Evolutionary conservation across 164 flowering plant species (phyloP).

Genomic region (Euptelea pleiosperma): DNA sequence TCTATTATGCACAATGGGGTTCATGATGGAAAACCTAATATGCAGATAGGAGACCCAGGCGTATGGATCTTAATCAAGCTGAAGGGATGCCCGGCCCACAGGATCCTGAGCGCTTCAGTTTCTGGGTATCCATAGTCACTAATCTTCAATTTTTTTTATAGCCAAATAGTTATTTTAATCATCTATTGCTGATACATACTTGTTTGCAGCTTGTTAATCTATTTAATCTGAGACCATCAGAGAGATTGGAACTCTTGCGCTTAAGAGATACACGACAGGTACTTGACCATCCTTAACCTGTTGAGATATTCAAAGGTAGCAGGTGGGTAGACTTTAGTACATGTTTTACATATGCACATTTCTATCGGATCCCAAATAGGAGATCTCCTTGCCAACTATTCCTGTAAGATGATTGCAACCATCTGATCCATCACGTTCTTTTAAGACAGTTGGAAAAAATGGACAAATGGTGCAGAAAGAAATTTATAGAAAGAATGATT

Average conservation of each 20-base stretch:
- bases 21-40: conserved; percentile 6
- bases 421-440: too few relatives aligned
- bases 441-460: too few relatives aligned
- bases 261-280: conserved; percentile 80
- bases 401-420: too few relatives aligned
- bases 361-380: too few relatives aligned
- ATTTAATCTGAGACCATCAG: conserved; percentile 61
- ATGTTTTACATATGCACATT: too few relatives aligned
- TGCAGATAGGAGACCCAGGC: conserved; percentile 62
- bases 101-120: conserved; percentile 92
- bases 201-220: conserved; percentile 67
- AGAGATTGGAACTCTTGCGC: conserved; percentile 74
- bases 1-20: background rate
- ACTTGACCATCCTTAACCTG: conserved; percentile 15
- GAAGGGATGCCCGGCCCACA: conserved; percentile 72
- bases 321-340: too few relatives aligned
- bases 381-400: too few relatives aligned
- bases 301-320: too few relatives aligned
- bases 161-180: background rate
- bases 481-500: too few relatives aligned
- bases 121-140: conserved; percentile 62
- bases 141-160: background rate
- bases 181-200: conserved; percentile 6
- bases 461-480: too few relatives aligned
- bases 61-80: conserved; percentile 44